phyloP scores from a whole-genome alignment of 345 rosid genomes.

The Melaleuca alternifolia region DNA sequence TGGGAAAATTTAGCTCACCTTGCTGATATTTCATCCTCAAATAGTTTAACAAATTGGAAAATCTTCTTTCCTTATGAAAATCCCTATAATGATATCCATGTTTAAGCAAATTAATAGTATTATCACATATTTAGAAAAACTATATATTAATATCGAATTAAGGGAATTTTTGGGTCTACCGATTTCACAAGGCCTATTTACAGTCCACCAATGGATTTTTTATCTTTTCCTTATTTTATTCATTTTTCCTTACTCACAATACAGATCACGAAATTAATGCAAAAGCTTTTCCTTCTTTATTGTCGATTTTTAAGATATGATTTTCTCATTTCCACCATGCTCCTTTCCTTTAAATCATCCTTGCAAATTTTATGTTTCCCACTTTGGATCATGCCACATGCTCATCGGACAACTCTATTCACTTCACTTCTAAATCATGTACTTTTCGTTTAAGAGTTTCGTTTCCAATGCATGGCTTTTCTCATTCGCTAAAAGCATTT shows the following conservation, averaged over 20 bases:
- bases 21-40: neutral
- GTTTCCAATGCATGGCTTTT: too few species aligned
- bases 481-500: neutral
- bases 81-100: neutral
- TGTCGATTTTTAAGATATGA: neutral
- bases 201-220: neutral
- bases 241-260: neutral
- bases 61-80: too few species aligned
- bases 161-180: neutral
- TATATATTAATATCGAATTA: neutral
- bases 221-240: neutral
- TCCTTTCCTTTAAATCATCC: neutral
- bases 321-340: too few species aligned
- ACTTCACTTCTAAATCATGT: neutral
- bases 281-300: neutral
- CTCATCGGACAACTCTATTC: neutral
- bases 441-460: neutral
- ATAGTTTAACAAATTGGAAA: neutral
- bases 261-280: neutral
- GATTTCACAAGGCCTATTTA: neutral
- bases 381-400: neutral
- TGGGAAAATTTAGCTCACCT: accelerated
- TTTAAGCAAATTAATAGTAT: neutral
- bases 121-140: neutral
- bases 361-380: neutral